Conservation (phyloP, 2,329 filamentous ascomycete species). For the Aureobasidium pullulans region DNA sequence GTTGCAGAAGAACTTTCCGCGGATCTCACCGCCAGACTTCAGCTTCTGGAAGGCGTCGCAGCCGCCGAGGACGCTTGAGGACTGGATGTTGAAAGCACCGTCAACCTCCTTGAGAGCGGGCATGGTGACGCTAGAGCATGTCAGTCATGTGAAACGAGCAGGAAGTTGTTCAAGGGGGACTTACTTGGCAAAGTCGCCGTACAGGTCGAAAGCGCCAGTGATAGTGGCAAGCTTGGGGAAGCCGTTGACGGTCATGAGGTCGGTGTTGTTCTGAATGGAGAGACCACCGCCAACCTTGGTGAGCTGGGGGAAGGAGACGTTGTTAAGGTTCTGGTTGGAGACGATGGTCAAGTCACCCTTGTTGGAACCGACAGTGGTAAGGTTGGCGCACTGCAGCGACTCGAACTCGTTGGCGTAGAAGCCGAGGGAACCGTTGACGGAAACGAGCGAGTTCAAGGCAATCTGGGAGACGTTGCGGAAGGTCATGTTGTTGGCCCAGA, state of each 20-base stretch:
- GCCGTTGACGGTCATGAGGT: slow-evolving; percentile 55
- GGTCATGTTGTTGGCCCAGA: slow-evolving; percentile 71
- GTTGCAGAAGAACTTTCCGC: slow-evolving; percentile 37
- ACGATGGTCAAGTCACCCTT: slow-evolving; percentile 51
- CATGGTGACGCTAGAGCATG: slow-evolving; percentile 55
- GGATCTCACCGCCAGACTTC: slow-evolving; percentile 33
- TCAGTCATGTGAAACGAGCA: slow-evolving; percentile 23
- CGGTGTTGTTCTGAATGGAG: slow-evolving; percentile 84
- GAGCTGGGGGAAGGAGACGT: slow-evolving; percentile 68
- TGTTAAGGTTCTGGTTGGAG: slow-evolving; percentile 52
- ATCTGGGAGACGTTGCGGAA: slow-evolving; percentile 73
- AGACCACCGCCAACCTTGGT: slow-evolving; percentile 68
- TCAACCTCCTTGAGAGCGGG: slow-evolving; percentile 44
- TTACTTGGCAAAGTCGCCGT: slow-evolving; percentile 77
- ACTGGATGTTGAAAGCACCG: slow-evolving; percentile 46
- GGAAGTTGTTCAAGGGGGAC: slow-evolving; percentile 30
- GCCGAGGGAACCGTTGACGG: slow-evolving; percentile 70
- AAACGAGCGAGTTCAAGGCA: slow-evolving; percentile 62
- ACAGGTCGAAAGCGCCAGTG: slow-evolving; percentile 74
- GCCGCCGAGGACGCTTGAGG: slow-evolving; percentile 33
- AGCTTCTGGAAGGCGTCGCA: slow-evolving; percentile 37
- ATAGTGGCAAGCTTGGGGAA: slow-evolving; percentile 64
- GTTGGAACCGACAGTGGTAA: slow-evolving; percentile 52
- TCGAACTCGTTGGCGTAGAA: slow-evolving; percentile 73
- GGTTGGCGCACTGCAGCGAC: slow-evolving; percentile 57